phyloP scores from a whole-genome alignment of 805 yeast species.

The Metschnikowia shivogae region DNA sequence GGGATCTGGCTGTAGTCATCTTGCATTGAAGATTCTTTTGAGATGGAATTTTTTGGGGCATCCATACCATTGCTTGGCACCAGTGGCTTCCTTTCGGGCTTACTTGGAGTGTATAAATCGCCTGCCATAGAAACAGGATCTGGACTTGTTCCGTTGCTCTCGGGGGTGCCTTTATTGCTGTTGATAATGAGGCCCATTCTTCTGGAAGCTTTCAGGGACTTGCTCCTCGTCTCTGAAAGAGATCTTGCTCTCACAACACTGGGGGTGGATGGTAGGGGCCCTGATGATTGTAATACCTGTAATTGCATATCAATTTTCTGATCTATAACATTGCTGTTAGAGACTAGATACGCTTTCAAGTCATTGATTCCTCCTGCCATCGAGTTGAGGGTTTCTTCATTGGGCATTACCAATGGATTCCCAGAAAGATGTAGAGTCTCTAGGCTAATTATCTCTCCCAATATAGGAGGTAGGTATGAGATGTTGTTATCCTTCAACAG shows the following conservation, averaged over 20 bases:
- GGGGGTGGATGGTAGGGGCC: slow-evolving; percentile 12
- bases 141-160: slow-evolving; percentile 3
- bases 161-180: slow-evolving; percentile 22
- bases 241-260: slow-evolving; percentile 26
- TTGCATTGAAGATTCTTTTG: background rate
- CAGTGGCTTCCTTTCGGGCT: slow-evolving; percentile 15
- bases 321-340: slow-evolving; percentile 32
- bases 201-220: slow-evolving; percentile 61
- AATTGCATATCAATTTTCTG: slow-evolving; percentile 9
- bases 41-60: background rate
- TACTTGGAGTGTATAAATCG: slow-evolving; percentile 12
- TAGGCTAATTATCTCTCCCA: slow-evolving; percentile 50
- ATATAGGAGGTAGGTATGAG: slow-evolving; percentile 48
- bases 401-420: slow-evolving; percentile 56
- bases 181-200: slow-evolving; percentile 72
- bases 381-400: slow-evolving; percentile 30
- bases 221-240: slow-evolving; percentile 36
- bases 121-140: background rate
- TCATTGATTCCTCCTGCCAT: slow-evolving; percentile 44
- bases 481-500: slow-evolving; percentile 58
- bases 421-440: slow-evolving; percentile 57
- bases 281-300: slow-evolving; percentile 14
- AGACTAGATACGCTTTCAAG: slow-evolving; percentile 35
- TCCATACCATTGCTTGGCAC: slow-evolving; percentile 7
- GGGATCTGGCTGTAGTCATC: background rate